Evolutionary conservation across 2,329 filamentous ascomycete species (phyloP).

Genomic region (Phoma herbarum): DNA sequence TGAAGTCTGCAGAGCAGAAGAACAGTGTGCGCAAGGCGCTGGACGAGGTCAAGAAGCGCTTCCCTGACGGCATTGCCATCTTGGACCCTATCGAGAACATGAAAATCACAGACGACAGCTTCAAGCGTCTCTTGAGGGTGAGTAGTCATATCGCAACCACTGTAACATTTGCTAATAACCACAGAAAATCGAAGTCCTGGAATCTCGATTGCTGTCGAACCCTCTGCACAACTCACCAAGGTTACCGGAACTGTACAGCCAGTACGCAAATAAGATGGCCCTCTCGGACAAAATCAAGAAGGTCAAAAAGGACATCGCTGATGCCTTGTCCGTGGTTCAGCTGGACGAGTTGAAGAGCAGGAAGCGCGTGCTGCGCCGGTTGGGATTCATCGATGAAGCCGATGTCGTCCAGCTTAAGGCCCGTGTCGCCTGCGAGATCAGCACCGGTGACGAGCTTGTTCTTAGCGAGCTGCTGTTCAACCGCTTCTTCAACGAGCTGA

Average conservation of each 20-base stretch:
- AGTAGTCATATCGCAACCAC: conserved; percentile 26
- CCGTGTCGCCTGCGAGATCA: conserved; percentile 96
- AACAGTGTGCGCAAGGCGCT: conserved; percentile 73
- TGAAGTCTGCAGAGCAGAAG: conserved; percentile 72
- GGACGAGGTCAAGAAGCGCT: conserved; percentile 82
- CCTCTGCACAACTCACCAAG: conserved; percentile 90
- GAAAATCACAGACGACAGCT: conserved; percentile 89
- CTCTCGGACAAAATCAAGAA: conserved; percentile 82
- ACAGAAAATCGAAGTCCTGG: conserved; percentile 94
- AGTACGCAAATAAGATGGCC: conserved; percentile 83
- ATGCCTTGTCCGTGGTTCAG: conserved; percentile 87
- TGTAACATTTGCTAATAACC: conserved; percentile 20
- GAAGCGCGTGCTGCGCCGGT: conserved; percentile 90
- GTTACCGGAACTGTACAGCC: conserved; percentile 83
- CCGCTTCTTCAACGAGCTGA: conserved; percentile 95
- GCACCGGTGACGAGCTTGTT: conserved; percentile 92
- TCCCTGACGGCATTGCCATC: conserved; percentile 89
- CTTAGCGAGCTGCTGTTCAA: conserved; percentile 95
- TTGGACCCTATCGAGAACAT: conserved; percentile 97
- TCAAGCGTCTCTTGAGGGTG: conserved; percentile 84
- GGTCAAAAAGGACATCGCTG: conserved; percentile 84
- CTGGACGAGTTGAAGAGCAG: conserved; percentile 95
- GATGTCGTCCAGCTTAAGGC: conserved; percentile 98
- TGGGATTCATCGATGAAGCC: conserved; percentile 94
- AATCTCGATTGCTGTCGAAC: conserved; percentile 87